Conservation (phyloP, 805 yeast genomes). For the Candida vaughaniae region DNA sequence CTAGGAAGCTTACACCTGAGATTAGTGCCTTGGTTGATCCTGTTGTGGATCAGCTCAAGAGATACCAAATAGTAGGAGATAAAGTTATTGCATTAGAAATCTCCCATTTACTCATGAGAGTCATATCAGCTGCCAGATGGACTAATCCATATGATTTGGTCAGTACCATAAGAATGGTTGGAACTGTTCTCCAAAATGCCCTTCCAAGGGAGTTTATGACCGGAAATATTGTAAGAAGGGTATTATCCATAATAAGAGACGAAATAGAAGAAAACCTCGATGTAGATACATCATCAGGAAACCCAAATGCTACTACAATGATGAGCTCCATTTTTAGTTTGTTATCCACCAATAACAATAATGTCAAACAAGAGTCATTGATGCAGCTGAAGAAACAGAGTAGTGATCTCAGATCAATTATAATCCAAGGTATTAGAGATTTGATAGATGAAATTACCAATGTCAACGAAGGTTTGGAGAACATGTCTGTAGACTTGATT, state of each 20-base stretch:
- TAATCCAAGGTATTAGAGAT: slow-evolving; percentile 90
- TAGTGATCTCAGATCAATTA: slow-evolving; percentile 75
- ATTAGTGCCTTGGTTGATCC: slow-evolving; percentile 37
- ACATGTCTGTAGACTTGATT: slow-evolving; percentile 87
- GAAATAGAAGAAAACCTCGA: slow-evolving; percentile 55
- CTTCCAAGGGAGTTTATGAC: slow-evolving; percentile 87
- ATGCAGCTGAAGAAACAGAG: slow-evolving; percentile 41
- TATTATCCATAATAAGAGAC: slow-evolving; percentile 82
- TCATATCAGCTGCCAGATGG: slow-evolving; percentile 90
- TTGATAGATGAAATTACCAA: slow-evolving; percentile 87
- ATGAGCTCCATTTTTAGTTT: slow-evolving; percentile 85
- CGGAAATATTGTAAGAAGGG: slow-evolving; percentile 90
- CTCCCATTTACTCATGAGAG: slow-evolving; percentile 82
- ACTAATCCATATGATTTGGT: slow-evolving; percentile 71
- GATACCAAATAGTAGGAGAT: slow-evolving; percentile 82
- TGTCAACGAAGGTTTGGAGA: slow-evolving; percentile 86
- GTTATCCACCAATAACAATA: slow-evolving; percentile 48
- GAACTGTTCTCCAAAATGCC: slow-evolving; percentile 66
- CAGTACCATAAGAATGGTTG: slow-evolving; percentile 68
- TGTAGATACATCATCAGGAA: slow-evolving; percentile 11
- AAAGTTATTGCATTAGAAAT: slow-evolving; percentile 82
- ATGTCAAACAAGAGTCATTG: slow-evolving; percentile 24
- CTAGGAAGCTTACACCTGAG: slow-evolving; percentile 25
- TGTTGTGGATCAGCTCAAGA: slow-evolving; percentile 56
- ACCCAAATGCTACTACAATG: slow-evolving; percentile 45